Conservation (phyloP, 2,329 filamentous ascomycete species). For the Cryphonectria radicalis region DNA sequence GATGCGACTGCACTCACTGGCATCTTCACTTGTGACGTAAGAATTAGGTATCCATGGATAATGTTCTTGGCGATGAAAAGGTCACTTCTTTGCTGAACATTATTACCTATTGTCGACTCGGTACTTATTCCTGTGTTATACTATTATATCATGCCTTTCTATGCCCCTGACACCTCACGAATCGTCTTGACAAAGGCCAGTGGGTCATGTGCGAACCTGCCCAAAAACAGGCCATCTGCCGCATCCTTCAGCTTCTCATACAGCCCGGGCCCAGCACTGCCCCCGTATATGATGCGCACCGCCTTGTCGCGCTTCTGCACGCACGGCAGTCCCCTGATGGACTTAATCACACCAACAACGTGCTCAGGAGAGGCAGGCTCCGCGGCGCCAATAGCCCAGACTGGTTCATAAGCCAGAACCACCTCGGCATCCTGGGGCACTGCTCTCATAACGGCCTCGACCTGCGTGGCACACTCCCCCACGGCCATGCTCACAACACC, state of each 20-base stretch:
- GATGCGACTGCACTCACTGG: neutral
- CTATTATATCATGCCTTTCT: neutral
- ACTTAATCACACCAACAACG: constrained; percentile 70
- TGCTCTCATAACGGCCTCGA: constrained; percentile 64
- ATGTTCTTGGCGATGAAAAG: no score
- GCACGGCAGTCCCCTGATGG: constrained; percentile 60
- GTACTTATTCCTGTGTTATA: no score
- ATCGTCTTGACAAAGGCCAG: constrained; percentile 74
- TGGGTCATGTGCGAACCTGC: constrained; percentile 79
- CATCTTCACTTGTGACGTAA: neutral
- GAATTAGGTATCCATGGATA: neutral
- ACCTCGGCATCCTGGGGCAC: constrained; percentile 68
- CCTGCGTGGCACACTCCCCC: constrained; percentile 67
- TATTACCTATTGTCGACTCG: neutral
- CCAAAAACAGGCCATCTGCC: constrained; percentile 81
- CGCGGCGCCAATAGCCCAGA: constrained; percentile 83
- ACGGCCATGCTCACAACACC: constrained; percentile 62
- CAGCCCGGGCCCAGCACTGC: constrained; percentile 79
- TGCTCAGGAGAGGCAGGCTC: constrained; percentile 74
- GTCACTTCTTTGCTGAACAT: neutral
- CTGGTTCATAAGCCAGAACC: constrained; percentile 83
- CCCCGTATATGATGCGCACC: constrained; percentile 78
- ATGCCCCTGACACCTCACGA: constrained; percentile 64
- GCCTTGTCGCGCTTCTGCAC: constrained; percentile 56
- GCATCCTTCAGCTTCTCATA: constrained; percentile 69